Base-by-base conservation (phyloP, 306 rosid species). In the Corylus heterophylla region DNA sequence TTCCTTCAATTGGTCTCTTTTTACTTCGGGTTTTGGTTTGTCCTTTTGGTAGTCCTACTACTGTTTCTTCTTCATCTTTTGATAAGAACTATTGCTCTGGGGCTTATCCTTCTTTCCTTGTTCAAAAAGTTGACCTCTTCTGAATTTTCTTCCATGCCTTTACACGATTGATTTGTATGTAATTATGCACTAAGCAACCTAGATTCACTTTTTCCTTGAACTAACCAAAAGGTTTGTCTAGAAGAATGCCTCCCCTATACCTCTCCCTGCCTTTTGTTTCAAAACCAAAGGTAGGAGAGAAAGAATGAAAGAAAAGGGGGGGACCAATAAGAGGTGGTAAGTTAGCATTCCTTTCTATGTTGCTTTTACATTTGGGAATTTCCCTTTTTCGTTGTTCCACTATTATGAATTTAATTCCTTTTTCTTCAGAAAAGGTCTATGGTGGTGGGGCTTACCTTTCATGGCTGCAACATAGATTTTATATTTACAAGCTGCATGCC, bases 211-310 rank as follows among this genome's bases (percentile, higher is more conserved):
- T 73, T n/a, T 31, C 45, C 39, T 67, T 54, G 62, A 74, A 42
- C 79, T 67, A 66, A 44, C 51, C 12, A 45, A 55, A 74, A 47
- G 69, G 61, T 54, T 79, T 63, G 12, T 29, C 63, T n/a, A 76
- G 71, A 78, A 56, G 72, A 22, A 68, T 83, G 74, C 29, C 73
- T 66, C 78, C 51, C 50, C 72, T 63, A 8, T 42, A 42, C 45
- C 35, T 31, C 72, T 11, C n/a, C 51, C 50, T 42, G 27, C 31
- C 49, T 67, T 67, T 67, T 44, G 12, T 17, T 67, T 22, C 29
- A 3, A 9, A 39, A 42, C 50, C 16, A 67, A 67, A 67, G 39
- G 71, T 37, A 67, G 50, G 50, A 39, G 39, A 67, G 70, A 58
- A 58, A 58, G 68, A 16, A 52, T 12, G 56, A 2, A 58, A 58